Percentiles rank a stretch among this genome's conserved stretches.
These are phyloP conservation scores for Aspergillus sojae DNA, from an alignment of 2,329 filamentous ascomycete genomes.

Conservation along the genomic window DNA sequence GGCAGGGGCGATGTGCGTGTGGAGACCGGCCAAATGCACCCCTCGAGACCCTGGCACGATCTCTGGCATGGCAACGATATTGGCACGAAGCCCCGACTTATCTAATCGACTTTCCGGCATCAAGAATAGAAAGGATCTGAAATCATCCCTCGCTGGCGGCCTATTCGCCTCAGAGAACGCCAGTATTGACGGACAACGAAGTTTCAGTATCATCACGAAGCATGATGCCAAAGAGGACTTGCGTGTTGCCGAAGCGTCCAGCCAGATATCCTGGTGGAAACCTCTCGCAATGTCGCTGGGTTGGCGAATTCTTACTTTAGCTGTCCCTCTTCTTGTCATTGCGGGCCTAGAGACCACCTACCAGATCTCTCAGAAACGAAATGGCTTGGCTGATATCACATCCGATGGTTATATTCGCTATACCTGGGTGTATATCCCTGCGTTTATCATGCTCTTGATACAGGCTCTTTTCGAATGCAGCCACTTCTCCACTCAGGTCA, in stretches of 20 bases:
- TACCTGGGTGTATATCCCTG: constrained; percentile 25
- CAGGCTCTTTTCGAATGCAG: constrained; percentile 20
- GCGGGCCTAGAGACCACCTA: constrained; percentile 6
- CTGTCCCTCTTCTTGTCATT: constrained; percentile 8
- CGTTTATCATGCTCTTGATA: constrained; percentile 21
- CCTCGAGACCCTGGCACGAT: constrained; percentile 14
- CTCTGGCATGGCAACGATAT: constrained; percentile 8
- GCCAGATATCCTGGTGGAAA: constrained; percentile 3
- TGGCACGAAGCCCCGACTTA: constrained; percentile 3
- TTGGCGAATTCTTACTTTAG: constrained; percentile 5
- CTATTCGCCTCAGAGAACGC: neutral
- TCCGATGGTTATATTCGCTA: constrained; percentile 26
- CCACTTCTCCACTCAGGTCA: constrained; percentile 19
- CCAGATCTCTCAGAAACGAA: constrained; percentile 3
- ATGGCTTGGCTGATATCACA: constrained; percentile 4
- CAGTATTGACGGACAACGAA: neutral
- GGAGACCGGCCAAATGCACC: constrained; percentile 8
- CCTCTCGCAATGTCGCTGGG: constrained; percentile 3
- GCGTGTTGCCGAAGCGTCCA: neutral
- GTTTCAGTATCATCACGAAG: constrained; percentile 1
- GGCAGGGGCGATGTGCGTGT: constrained; percentile 4
- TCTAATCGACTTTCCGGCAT: neutral
- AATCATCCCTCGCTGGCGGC: neutral
- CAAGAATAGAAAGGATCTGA: constrained; percentile 3
- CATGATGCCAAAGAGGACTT: neutral